Base-by-base conservation (phyloP, 2,329 filamentous ascomycete genomes). In the Botrytis tulipae region DNA sequence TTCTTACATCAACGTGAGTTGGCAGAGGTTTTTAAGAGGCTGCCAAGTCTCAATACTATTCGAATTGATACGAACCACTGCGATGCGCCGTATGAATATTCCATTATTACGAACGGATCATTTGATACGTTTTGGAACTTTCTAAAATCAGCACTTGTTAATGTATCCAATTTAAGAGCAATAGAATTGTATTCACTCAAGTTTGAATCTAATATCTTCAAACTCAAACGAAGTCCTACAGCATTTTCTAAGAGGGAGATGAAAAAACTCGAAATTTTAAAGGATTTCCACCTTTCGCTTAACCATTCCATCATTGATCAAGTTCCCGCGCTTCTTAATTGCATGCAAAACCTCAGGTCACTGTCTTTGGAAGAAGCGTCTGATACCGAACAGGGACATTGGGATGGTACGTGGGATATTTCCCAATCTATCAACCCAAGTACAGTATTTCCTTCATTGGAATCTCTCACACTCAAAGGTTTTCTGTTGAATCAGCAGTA, bases 221-320 rank as follows among this genome's bases (percentile, higher is more conserved):
- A 48, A 9, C 32, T 32, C 32, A 32, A 32, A 2, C 44, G 44
- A 37, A n/a, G 18, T n/a, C 5, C 25, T 7, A 22, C 10, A n/a
- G 3, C 25, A 7, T 16, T 54, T 35, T 51, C 32, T 22, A 40
- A 51, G 3, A 9, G 12, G 32, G 65, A 67, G 20, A 40, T 32
- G 1, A 22, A 40, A 40, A 16, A 2, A 1, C 65, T 67, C n/a
- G 46, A 22, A 10, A 25, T 9, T 5, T 51, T 40, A 22, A 10
- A 40, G 9, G 3, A 29, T 22, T 54, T 67, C 8, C 7, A 25
- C 12, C 22, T 54, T 18, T 4, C 1, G 7, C 1, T 54, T 18
- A 16, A 29, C n/a, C 0, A 10, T 10, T 1, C 3, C 14, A 10
- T 29, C 25, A 2, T 0, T 4, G 14, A 1, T 18, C 46, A n/a